phyloP scores from a whole-genome alignment of 1,139 yeast genomes.

The Sugiyamaella novakii region DNA sequence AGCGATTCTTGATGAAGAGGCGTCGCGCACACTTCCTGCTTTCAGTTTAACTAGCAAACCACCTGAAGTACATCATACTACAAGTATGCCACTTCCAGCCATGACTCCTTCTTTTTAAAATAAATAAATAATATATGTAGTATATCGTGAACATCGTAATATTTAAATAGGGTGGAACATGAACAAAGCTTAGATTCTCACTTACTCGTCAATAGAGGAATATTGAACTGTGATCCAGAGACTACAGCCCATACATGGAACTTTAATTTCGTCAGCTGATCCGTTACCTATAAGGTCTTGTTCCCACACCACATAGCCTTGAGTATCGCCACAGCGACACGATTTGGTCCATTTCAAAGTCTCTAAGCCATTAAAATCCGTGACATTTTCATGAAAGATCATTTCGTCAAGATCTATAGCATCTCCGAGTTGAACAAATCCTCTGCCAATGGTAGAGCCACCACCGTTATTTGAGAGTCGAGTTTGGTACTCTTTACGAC shows the following conservation, averaged over 20 bases:
- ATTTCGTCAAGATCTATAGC: constrained; percentile 60
- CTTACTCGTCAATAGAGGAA: constrained; percentile 43
- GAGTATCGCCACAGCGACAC: constrained; percentile 66
- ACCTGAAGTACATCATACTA: neutral
- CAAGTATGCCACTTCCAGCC: constrained; percentile 8
- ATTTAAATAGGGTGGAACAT: no score
- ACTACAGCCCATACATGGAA: constrained; percentile 82
- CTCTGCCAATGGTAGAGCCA: constrained; percentile 37
- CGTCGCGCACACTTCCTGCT: neutral
- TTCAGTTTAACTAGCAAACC: neutral
- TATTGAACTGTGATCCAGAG: constrained; percentile 78
- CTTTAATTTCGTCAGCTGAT: constrained; percentile 61
- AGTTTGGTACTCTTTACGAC: constrained; percentile 53
- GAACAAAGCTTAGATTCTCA: no score
- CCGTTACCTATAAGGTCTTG: constrained; percentile 58
- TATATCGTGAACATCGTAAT: no score
- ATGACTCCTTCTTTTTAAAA: no score
- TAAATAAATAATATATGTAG: no score
- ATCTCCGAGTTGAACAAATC: constrained; percentile 48
- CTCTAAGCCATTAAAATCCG: constrained; percentile 29
- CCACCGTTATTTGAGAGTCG: constrained; percentile 40
- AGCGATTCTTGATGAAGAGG: constrained; percentile 49
- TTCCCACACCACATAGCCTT: constrained; percentile 63
- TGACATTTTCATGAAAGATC: constrained; percentile 35
- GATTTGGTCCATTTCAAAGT: constrained; percentile 49